Conservation (phyloP, 441 rosid genomes). For the Gossypium schwendimanii region DNA sequence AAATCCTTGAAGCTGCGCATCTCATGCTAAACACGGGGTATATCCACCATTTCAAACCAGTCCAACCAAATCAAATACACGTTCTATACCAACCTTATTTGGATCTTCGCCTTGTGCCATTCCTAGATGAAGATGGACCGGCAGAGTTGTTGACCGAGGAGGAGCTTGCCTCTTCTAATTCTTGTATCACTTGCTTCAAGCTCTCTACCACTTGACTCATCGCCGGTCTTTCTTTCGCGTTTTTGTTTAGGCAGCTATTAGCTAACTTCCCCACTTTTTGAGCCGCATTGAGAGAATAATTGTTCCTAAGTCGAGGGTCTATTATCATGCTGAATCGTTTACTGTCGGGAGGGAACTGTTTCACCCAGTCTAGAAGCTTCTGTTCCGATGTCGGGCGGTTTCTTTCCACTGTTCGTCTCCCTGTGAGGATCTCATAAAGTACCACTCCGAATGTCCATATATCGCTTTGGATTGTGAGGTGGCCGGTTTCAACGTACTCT, state of each 20-base stretch:
- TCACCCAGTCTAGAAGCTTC: conserved; percentile 53
- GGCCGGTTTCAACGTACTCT: conserved; percentile 48
- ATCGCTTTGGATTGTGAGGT: conserved; percentile 43
- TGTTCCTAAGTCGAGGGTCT: conserved; percentile 34
- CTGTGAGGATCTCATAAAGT: conserved; percentile 50
- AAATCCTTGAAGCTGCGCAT: neutral
- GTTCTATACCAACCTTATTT: conserved; percentile 13
- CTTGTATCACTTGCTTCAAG: conserved; percentile 31
- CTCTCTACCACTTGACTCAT: conserved; percentile 34
- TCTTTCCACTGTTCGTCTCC: conserved; percentile 42
- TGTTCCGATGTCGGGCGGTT: conserved; percentile 33
- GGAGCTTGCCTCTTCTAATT: conserved; percentile 24
- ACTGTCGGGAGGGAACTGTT: conserved; percentile 34
- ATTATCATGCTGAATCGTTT: conserved; percentile 44
- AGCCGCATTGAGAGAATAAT: conserved; percentile 28
- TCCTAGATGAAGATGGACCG: conserved; percentile 26
- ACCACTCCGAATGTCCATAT: conserved; percentile 54
- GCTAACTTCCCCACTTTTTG: conserved; percentile 38
- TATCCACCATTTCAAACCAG: conserved; percentile 3
- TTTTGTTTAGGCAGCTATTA: conserved; percentile 41
- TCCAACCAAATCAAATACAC: conserved; percentile 1
- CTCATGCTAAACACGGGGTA: neutral
- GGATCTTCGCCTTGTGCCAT: conserved; percentile 2
- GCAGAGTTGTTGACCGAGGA: neutral
- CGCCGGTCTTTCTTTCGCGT: conserved; percentile 37